phyloP scores from a whole-genome alignment of 2,329 filamentous ascomycete genomes.

The Xylariaceae sp. region DNA sequence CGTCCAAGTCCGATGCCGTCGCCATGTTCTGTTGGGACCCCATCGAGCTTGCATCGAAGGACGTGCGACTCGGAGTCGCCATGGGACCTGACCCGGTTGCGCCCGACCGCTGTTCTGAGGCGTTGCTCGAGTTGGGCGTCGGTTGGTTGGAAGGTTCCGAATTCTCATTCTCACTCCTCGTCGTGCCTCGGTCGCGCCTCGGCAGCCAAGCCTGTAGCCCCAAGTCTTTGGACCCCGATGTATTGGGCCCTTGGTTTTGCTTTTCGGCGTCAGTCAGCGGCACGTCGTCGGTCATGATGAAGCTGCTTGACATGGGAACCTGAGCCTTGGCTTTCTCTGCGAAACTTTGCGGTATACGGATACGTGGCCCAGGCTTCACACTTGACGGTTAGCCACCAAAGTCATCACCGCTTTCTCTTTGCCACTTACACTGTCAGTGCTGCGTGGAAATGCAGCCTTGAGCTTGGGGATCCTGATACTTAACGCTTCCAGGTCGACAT shows the following conservation, averaged over 20 bases:
- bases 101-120: conserved; percentile 34
- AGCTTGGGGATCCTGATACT: conserved; percentile 54
- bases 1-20: conserved; percentile 29
- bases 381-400: too few relatives aligned
- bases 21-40: conserved; percentile 35
- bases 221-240: too few relatives aligned
- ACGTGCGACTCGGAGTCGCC: conserved; percentile 32
- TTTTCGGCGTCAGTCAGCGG: too few relatives aligned
- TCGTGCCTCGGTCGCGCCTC: too few relatives aligned
- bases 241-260: too few relatives aligned
- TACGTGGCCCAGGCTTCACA: too few relatives aligned
- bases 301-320: too few relatives aligned
- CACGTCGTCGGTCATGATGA: too few relatives aligned
- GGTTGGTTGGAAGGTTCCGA: conserved; percentile 51
- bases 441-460: conserved; percentile 46
- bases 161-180: too few relatives aligned
- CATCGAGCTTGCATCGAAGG: conserved; percentile 46
- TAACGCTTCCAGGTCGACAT: conserved; percentile 78
- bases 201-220: too few relatives aligned
- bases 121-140: conserved; percentile 51
- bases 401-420: too few relatives aligned
- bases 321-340: too few relatives aligned
- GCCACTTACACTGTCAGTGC: conserved; percentile 41
- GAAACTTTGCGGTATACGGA: background rate
- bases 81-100: conserved; percentile 22